A percentile compares a stretch with the other conserved stretches of the same genome.
Evolutionary conservation across 352 stramenopile genomes (phyloP).

Genomic region (Pythium plurisporium): DNA sequence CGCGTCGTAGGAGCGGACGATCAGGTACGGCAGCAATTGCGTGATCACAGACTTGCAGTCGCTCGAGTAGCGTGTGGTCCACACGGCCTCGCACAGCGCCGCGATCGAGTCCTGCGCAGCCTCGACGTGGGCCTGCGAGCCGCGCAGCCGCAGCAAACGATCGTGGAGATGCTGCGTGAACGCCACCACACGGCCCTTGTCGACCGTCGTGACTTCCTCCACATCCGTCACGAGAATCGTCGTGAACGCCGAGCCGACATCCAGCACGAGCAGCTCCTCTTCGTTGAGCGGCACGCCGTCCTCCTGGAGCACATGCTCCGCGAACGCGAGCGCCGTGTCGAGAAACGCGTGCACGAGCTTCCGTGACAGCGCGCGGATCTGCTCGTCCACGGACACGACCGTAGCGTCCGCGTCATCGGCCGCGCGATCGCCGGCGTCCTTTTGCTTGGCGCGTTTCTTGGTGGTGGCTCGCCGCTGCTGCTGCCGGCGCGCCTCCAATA

Average conservation of each 20-base stretch:
- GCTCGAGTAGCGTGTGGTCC: conserved; percentile 58
- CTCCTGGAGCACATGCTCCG: conserved; percentile 11
- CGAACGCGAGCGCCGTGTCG: conserved; percentile 30
- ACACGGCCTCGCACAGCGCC: conserved; percentile 68
- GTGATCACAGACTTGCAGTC: conserved; percentile 68
- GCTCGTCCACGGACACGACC: conserved; percentile 35
- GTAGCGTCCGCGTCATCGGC: not conserved
- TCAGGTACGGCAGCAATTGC: conserved; percentile 79
- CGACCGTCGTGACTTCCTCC: conserved; percentile 38
- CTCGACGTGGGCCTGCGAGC: conserved; percentile 35
- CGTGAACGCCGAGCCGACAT: conserved; percentile 50
- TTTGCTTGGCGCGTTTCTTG: conserved; percentile 11
- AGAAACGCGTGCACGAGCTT: conserved; percentile 51
- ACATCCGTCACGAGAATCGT: conserved; percentile 48
- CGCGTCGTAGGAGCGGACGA: conserved; percentile 75
- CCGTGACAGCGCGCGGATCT: conserved; percentile 47
- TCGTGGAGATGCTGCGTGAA: conserved; percentile 66
- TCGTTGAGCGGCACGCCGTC: conserved; percentile 10
- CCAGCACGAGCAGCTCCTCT: conserved; percentile 32
- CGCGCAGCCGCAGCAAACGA: conserved; percentile 48
- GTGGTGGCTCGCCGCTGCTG: conserved; percentile 23
- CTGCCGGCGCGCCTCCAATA: conserved; percentile 22
- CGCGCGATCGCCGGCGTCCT: not conserved
- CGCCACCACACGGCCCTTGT: conserved; percentile 52
- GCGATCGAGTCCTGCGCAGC: conserved; percentile 66